Conservation (phyloP, 768 basidiomycete species). For the Megacollybia marginata region DNA sequence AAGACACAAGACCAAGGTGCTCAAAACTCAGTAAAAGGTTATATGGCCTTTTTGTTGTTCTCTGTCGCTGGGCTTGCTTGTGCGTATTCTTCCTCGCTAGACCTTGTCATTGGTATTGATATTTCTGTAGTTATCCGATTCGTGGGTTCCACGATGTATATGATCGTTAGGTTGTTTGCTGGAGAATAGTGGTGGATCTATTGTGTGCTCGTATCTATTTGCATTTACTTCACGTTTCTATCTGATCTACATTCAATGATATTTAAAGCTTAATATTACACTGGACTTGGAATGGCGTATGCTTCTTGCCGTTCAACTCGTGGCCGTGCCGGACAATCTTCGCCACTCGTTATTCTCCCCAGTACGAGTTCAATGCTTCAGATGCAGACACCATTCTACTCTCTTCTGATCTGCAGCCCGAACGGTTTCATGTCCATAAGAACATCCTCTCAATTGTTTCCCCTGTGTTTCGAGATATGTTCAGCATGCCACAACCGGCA, state of each 20-base stretch:
- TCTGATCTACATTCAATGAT: too few relatives aligned
- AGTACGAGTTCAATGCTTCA: conserved; percentile 30
- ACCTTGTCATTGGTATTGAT: not conserved
- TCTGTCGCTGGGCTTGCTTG: conserved; percentile 84
- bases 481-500: conserved; percentile 53
- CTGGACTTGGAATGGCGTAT: too few relatives aligned
- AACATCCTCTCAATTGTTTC: conserved; percentile 58
- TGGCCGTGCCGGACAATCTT: too few relatives aligned
- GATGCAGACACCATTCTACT: conserved; percentile 51
- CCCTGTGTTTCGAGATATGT: conserved; percentile 64
- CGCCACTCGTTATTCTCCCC: too few relatives aligned
- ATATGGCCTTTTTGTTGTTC: conserved; percentile 85
- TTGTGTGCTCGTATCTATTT: too few relatives aligned
- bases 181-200: conserved; percentile 52
- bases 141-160: conserved; percentile 72
- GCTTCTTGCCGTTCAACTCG: too few relatives aligned
- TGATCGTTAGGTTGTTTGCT: conserved; percentile 81
- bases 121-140: conserved; percentile 66
- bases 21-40: conserved; percentile 61
- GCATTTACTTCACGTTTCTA: too few relatives aligned
- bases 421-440: conserved; percentile 54
- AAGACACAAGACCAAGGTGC: conserved; percentile 41
- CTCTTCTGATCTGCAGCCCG: conserved; percentile 28
- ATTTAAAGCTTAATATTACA: too few relatives aligned
- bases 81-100: conserved; percentile 32